Evolutionary conservation across 148 eudicot genomes (phyloP), one percentile per base, ranked within the genome.

Genomic region (Camellia japonica): DNA sequence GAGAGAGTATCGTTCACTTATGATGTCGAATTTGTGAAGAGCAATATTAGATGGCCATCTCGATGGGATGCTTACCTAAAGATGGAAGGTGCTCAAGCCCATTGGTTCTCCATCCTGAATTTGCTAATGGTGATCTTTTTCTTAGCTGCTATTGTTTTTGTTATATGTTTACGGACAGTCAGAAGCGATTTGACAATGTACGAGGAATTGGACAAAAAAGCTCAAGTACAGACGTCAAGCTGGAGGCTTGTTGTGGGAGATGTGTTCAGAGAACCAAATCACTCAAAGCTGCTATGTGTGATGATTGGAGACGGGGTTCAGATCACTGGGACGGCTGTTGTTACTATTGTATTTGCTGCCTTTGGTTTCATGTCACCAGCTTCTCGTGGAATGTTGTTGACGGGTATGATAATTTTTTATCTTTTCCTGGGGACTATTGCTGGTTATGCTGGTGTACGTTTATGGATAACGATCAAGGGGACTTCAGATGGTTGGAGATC

Each of bases 231-330:
- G 84, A 88, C 87, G 92, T 87, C 93, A 8, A 92, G 94, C 46
- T 91, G 94, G 94, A 91, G 88, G 75, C 94, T 91, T 78, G 93
- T 91, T 78, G 93, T 89, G 8, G 93, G 89, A n/a, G 94, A 91
- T 78, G 94, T 90, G 2, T 91, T 91, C 71, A 81, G 94, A 76
- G 91, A 85, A 68, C 94, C 94, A 63, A 86, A 74, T 11, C 73
- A 82, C 70, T 61, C 91, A 0, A 87, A 85, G 79, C 80, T 91
- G 70, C 77, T 91, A 0, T 89, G 92, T 74, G 91, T 91, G 78
- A 91, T 91, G 92, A 76, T 91, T 77, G 94, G 92, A 74, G 90
- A 88, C 73, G 94, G 94, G 67, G 83, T 89, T 43, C 92, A 86
- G 83, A 88, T 91, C 59, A 76, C 78, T 9, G 94, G 92, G 19